Conservation (phyloP, 345 rosid species). For the Durio zibethinus region DNA sequence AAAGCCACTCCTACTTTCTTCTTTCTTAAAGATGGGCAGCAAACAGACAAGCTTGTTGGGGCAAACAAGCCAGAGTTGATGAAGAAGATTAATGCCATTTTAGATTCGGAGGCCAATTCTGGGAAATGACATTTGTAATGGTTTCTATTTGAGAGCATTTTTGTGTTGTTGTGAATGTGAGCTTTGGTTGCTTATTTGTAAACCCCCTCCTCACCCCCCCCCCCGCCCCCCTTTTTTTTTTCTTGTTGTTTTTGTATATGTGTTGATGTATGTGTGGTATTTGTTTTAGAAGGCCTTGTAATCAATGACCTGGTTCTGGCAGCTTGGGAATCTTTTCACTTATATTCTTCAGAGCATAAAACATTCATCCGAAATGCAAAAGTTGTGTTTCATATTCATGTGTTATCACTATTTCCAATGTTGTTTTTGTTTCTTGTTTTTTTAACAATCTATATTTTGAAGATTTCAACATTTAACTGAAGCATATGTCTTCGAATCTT, state of each 20-base stretch:
- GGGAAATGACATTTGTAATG: not conserved
- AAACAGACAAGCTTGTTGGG: slow-evolving; percentile 80
- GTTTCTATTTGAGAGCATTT: not conserved
- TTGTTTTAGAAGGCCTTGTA: not conserved
- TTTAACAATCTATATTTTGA: no score
- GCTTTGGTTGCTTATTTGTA: not conserved
- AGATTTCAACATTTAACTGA: no score
- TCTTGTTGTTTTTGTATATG: not conserved
- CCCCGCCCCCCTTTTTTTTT: no score
- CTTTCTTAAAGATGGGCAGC: slow-evolving; percentile 79
- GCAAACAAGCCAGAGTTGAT: slow-evolving; percentile 82
- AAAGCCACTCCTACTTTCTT: slow-evolving; percentile 90
- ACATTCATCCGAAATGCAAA: slow-evolving; percentile 9
- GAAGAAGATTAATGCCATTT: slow-evolving; percentile 54
- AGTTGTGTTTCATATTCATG: no score
- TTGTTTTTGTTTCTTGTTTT: no score
- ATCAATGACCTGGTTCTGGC: not conserved
- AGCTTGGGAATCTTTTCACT: no score
- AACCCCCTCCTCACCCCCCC: no score
- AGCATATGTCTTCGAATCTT: no score
- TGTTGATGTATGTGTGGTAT: not conserved
- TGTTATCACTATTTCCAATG: no score
- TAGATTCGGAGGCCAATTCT: slow-evolving; percentile 29
- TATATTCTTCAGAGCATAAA: no score
- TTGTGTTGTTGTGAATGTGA: not conserved